Evolutionary conservation across 2,329 filamentous ascomycete genomes (phyloP), one percentile per base, ranked within the genome.

Genomic region (Cladosporium sp.): DNA sequence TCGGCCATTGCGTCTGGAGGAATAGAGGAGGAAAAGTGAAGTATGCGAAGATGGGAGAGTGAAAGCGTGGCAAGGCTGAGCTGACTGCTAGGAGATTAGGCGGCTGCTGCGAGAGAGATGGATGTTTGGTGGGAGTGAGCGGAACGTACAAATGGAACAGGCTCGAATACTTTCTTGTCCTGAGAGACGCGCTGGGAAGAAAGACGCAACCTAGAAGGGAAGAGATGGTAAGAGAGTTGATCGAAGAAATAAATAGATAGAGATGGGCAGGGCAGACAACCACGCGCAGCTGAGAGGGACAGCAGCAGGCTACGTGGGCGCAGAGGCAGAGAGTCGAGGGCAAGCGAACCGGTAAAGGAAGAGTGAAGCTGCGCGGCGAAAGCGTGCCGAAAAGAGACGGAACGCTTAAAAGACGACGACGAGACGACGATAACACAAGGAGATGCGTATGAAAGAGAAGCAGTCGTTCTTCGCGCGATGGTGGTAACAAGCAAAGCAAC

Each of bases 361-460:
- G 46, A 40, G 31, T 26, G 14, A 40, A 55, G 46, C 16, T 33
- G 16, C 23, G 49, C n/a, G 44, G 52, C 29, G 29, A 55, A 29
- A 55, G 18, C 18, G 26, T 53, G 46, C 55, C 55, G 33, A 33
- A 62, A 31, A 21, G 29, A 23, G n/a, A 60, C 31, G 49, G 46
- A 62, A 62, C 60, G 60, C 60, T 53, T n/a, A 14, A 52, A 52
- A 18, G 49, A 55, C 29, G 52, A 31, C 6, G 28, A 55, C 52
- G 37, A 35, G 31, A 40, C 40, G 57, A 60, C 60, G 60, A 53
- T 31, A 40, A 62, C 46, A 62, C 60, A 64, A 64, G 52, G 62
- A 64, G 62, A 64, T 57, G 62, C 50, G 55, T 50, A 64, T 55
- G 52, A 55, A 55, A 55, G 29, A 33, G 52, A 64, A 58, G 62